Evolutionary conservation across 2,329 filamentous ascomycete genomes (phyloP).

Genomic region (Pseudogymnoascus sp.): DNA sequence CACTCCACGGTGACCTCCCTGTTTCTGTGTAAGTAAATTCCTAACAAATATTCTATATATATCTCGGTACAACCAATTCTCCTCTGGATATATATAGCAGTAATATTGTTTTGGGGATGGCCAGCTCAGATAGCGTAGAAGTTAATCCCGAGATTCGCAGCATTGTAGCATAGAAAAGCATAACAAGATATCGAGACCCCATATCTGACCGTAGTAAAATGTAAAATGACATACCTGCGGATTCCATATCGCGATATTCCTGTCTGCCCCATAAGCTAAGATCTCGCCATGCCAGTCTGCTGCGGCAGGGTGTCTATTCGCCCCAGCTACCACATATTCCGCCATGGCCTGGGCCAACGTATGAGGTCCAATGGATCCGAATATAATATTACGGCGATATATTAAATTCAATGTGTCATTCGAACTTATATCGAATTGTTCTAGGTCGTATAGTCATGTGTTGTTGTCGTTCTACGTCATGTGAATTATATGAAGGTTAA

Average conservation of each 20-base stretch:
- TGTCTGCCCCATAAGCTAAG: constrained; percentile 82
- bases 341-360: constrained; percentile 2
- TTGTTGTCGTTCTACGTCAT: constrained; percentile 9
- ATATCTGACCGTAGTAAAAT: not conserved
- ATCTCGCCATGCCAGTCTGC: constrained; percentile 76
- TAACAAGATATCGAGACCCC: not conserved
- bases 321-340: constrained; percentile 54
- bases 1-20: constrained; percentile 47
- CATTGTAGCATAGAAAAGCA: not conserved
- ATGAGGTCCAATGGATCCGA: not conserved
- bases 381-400: not conserved
- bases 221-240: constrained; percentile 53
- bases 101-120: not conserved
- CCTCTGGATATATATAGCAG: not conserved
- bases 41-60: not conserved
- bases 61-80: not conserved
- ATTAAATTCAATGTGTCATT: not conserved
- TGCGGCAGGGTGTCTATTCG: constrained; percentile 80
- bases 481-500: constrained; percentile 5
- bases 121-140: not conserved
- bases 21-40: constrained; percentile 30
- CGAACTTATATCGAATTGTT: not conserved
- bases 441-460: not conserved
- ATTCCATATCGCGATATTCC: constrained; percentile 82
- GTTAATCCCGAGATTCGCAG: not conserved